Conservation (phyloP, 169 alveolate genomes). For the Cryptosporidium sp. region DNA sequence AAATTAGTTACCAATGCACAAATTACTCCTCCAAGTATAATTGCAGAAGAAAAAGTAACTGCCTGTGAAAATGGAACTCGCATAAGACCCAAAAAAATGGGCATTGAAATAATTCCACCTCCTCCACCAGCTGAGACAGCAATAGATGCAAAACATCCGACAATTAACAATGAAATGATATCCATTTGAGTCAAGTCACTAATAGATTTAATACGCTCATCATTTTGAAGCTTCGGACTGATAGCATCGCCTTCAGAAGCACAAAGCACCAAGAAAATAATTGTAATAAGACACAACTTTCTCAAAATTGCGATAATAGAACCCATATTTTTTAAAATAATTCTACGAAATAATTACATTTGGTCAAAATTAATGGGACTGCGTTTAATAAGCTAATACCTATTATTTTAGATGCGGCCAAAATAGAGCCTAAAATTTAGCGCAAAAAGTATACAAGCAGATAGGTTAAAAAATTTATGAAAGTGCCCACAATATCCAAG, state of each 20-base stretch:
- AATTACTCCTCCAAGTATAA: constrained; percentile 57
- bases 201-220: constrained; percentile 18
- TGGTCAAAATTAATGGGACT: not conserved
- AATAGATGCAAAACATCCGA: constrained; percentile 65
- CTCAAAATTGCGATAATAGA: not conserved
- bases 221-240: not conserved
- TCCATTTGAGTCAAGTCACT: constrained; percentile 26
- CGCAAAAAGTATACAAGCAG: not conserved
- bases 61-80: constrained; percentile 69
- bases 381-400: not conserved
- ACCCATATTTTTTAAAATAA: not conserved
- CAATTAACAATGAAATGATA: constrained; percentile 30
- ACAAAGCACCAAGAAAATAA: not conserved
- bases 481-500: not conserved
- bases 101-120: constrained; percentile 71
- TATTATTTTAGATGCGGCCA: not conserved
- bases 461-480: too few relatives aligned
- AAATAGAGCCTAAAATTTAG: not conserved
- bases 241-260: not conserved
- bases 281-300: not conserved
- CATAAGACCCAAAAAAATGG: constrained; percentile 40
- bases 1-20: constrained; percentile 26
- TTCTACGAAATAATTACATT: not conserved
- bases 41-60: constrained; percentile 34
- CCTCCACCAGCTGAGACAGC: constrained; percentile 76